phyloP scores from a whole-genome alignment of 257 asterid species.

The Solanum tarapatanum region DNA sequence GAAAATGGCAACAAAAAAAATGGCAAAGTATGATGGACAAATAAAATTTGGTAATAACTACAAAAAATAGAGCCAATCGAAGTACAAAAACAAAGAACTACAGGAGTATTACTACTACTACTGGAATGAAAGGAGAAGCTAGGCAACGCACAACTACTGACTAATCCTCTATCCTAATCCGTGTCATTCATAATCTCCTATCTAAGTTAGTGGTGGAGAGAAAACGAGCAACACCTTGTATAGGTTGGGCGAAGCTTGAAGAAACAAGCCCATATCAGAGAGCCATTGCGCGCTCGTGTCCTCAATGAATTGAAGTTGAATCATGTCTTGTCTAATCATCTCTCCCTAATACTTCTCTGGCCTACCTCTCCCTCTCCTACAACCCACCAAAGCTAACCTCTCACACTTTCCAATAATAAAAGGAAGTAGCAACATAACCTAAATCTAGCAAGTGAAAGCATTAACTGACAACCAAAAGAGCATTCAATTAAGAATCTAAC shows the following conservation, averaged over 20 bases:
- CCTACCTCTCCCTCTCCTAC: not conserved
- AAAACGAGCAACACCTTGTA: not conserved
- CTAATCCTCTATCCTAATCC: not conserved
- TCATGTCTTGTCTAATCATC: not conserved
- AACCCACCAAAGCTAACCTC: not conserved
- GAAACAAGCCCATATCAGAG: not conserved
- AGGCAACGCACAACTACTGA: not conserved
- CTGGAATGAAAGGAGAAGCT: not conserved
- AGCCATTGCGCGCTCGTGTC: not conserved
- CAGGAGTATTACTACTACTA: not conserved
- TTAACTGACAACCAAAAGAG: not conserved
- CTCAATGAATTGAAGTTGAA: fast-evolving
- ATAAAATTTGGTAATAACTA: not conserved
- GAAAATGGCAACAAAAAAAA: not conserved
- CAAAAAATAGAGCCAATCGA: not conserved
- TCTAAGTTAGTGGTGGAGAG: not conserved
- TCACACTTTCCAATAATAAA: not conserved
- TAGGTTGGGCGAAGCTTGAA: not conserved
- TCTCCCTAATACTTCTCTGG: not conserved
- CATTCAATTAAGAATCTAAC: not conserved
- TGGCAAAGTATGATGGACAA: not conserved
- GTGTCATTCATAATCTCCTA: not conserved
- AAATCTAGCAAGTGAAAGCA: not conserved
- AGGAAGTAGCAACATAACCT: not conserved
- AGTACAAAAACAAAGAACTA: not conserved